These are phyloP conservation scores for Fusarium xylarioides DNA, from an alignment of 2,329 filamentous ascomycete species.

Conservation along the genomic window DNA sequence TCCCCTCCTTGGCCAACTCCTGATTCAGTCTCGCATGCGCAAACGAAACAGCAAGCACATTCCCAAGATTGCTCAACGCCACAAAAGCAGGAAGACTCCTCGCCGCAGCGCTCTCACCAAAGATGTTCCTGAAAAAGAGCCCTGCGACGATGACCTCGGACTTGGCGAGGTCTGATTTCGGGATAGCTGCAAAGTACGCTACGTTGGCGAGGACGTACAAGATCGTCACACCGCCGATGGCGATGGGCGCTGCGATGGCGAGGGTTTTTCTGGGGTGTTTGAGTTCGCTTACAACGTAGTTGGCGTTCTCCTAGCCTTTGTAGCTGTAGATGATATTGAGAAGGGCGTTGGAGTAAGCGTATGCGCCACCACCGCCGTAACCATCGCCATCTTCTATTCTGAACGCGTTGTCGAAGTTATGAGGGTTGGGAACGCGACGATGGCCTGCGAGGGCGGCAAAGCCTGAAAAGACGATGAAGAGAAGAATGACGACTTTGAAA, in stretches of 20 bases:
- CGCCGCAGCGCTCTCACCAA: slow-evolving; percentile 63
- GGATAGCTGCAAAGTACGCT: slow-evolving; percentile 71
- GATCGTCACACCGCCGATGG: slow-evolving; percentile 65
- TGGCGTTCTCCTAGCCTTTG: slow-evolving; percentile 71
- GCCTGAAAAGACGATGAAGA: slow-evolving; percentile 70
- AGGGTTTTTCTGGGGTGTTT: slow-evolving; percentile 64
- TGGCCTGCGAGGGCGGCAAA: slow-evolving; percentile 65
- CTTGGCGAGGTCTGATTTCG: slow-evolving; percentile 64
- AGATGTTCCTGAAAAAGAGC: slow-evolving; percentile 69
- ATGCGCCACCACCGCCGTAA: slow-evolving; percentile 59
- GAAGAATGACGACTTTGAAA: slow-evolving; percentile 67
- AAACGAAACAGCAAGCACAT: slow-evolving; percentile 69
- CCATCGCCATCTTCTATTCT: slow-evolving; percentile 53
- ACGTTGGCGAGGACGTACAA: slow-evolving; percentile 72
- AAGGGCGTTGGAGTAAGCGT: slow-evolving; percentile 65
- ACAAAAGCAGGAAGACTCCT: slow-evolving; percentile 64
- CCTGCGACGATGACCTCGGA: slow-evolving; percentile 69
- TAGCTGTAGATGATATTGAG: slow-evolving; percentile 69
- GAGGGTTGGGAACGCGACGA: slow-evolving; percentile 57
- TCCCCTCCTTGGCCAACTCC: slow-evolving; percentile 75
- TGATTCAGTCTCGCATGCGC: slow-evolving; percentile 68
- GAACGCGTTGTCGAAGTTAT: slow-evolving; percentile 68
- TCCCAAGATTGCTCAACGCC: slow-evolving; percentile 68
- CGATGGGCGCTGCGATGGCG: slow-evolving; percentile 64
- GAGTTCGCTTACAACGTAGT: slow-evolving; percentile 68